These are phyloP conservation scores for Penicillium diatomitis DNA, from an alignment of 495 filamentous ascomycete species.

Conservation along the genomic window DNA sequence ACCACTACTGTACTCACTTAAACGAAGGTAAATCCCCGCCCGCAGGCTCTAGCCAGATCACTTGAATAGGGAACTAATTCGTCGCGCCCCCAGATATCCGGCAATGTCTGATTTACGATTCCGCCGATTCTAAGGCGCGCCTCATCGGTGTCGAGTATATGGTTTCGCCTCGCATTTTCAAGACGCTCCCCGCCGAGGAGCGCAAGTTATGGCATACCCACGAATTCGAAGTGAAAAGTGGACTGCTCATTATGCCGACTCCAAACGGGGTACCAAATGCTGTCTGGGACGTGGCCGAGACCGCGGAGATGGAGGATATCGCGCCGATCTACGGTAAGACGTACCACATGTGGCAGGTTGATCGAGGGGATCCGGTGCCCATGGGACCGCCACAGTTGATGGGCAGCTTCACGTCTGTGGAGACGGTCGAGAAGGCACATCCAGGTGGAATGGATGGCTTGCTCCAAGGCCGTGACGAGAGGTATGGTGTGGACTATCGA, in stretches of 20 bases:
- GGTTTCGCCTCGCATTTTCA: slow-evolving; percentile 64
- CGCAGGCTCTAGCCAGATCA: neutral
- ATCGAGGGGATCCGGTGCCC: slow-evolving; percentile 68
- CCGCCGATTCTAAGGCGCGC: slow-evolving; percentile 51
- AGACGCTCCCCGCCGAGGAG: slow-evolving; percentile 54
- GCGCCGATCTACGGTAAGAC: slow-evolving; percentile 72
- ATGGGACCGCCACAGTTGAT: slow-evolving; percentile 69
- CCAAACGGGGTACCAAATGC: slow-evolving; percentile 44
- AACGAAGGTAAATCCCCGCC: slow-evolving; percentile 44
- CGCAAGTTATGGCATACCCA: slow-evolving; percentile 71
- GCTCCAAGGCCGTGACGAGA: slow-evolving; percentile 55
- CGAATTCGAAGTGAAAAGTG: slow-evolving; percentile 80
- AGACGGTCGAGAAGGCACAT: slow-evolving; percentile 49
- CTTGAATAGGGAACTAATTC: neutral
- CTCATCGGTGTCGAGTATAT: slow-evolving; percentile 91
- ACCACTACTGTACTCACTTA: slow-evolving; percentile 79
- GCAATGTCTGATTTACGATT: slow-evolving; percentile 84
- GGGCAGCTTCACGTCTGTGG: slow-evolving; percentile 57
- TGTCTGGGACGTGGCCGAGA: slow-evolving; percentile 70
- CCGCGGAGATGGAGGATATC: slow-evolving; percentile 67
- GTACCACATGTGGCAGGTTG: slow-evolving; percentile 86
- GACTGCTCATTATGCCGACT: slow-evolving; percentile 77
- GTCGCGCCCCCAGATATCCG: slow-evolving; percentile 43
- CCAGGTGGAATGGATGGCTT: slow-evolving; percentile 48
- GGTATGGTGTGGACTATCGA: slow-evolving; percentile 51